Conservation (phyloP, 2,329 filamentous ascomycete genomes). For the Aspergillus sojae region DNA sequence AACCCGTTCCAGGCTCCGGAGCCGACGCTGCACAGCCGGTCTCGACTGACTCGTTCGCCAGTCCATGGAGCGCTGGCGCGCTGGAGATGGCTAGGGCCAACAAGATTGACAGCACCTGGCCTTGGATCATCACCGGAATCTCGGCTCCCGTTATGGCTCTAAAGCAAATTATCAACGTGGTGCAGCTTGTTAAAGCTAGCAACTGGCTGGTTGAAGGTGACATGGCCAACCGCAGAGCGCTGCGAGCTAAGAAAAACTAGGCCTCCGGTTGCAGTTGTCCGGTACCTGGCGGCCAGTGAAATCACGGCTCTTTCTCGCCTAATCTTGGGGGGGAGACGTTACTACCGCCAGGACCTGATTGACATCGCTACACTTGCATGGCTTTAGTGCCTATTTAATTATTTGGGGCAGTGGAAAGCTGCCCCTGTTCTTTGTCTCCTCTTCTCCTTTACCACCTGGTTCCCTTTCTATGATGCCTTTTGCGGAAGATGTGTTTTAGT, state of each 20-base stretch:
- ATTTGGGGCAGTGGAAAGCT: conserved; percentile 16
- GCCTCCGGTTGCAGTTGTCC: background rate
- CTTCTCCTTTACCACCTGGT: conserved; percentile 17
- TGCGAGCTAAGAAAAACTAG: conserved; percentile 40
- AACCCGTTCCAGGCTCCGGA: conserved; percentile 40
- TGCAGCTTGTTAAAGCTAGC: conserved; percentile 92
- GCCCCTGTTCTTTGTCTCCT: conserved; percentile 15
- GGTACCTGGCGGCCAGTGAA: background rate
- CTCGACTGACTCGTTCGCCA: conserved; percentile 76
- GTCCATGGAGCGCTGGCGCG: conserved; percentile 88
- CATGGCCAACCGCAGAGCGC: conserved; percentile 61
- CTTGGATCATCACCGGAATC: conserved; percentile 78
- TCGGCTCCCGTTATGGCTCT: conserved; percentile 84
- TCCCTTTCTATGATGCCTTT: background rate
- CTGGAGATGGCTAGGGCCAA: conserved; percentile 92
- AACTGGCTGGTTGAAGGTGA: conserved; percentile 94
- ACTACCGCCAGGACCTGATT: background rate
- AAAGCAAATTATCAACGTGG: conserved; percentile 92
- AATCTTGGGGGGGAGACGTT: background rate
- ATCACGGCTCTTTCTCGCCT: background rate
- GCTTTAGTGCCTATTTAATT: conserved; percentile 34
- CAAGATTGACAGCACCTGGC: conserved; percentile 78
- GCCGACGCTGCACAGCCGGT: conserved; percentile 67
- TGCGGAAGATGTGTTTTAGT: conserved; percentile 11
- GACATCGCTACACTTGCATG: conserved; percentile 29